Evolutionary conservation across 257 asterid genomes (phyloP).

Genomic region (Mentha longifolia): DNA sequence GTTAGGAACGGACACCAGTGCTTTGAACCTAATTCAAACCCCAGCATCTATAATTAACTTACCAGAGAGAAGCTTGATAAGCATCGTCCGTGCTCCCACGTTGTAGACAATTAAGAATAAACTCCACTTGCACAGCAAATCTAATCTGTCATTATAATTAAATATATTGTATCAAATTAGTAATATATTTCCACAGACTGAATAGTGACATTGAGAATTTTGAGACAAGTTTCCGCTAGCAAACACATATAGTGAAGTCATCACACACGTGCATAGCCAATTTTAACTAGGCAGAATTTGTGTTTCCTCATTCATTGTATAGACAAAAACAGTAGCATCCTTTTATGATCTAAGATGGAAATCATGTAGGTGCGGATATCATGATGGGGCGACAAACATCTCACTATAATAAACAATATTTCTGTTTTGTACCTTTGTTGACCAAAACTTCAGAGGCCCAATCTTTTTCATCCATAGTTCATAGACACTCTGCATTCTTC

Average conservation of each 20-base stretch:
- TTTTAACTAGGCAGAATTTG: constrained; percentile 17
- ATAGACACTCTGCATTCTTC: constrained; percentile 49
- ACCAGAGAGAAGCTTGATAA: constrained; percentile 59
- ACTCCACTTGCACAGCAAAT: constrained; percentile 67
- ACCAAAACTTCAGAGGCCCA: constrained; percentile 46
- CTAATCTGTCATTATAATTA: constrained; percentile 56
- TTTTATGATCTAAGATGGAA: neutral
- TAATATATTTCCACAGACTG: neutral
- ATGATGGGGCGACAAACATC: neutral
- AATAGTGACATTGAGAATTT: constrained; percentile 13
- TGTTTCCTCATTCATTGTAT: neutral
- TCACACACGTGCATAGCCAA: neutral
- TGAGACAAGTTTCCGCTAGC: constrained; percentile 17
- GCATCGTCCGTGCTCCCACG: constrained; percentile 56
- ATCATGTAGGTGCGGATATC: constrained; percentile 19
- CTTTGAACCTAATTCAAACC: constrained; percentile 14
- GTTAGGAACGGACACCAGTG: neutral
- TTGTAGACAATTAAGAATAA: constrained; percentile 56
- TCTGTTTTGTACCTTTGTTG: constrained; percentile 50
- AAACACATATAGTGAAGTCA: constrained; percentile 2
- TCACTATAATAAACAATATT: neutral
- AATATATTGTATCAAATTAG: constrained; percentile 13
- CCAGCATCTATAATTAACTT: constrained; percentile 27
- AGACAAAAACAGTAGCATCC: neutral
- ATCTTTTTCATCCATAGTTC: constrained; percentile 74